Evolutionary conservation across 768 basidiomycete species (phyloP).

Genomic region (Lyophyllum atratum): DNA sequence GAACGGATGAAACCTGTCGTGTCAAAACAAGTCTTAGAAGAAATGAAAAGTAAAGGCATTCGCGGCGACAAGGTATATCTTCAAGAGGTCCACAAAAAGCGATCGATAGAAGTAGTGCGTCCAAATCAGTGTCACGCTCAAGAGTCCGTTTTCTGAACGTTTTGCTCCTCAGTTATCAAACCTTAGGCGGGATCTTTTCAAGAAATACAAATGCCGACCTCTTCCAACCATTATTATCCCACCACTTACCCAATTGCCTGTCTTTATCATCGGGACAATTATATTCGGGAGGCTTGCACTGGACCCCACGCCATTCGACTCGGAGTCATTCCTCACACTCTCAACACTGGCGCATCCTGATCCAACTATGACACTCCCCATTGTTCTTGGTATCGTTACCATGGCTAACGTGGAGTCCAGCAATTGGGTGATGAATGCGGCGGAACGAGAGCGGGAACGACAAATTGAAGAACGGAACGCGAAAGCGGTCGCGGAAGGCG

Average conservation of each 20-base stretch:
- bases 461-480: conserved; percentile 49
- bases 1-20: conserved; percentile 47
- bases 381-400: conserved; percentile 70
- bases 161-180: conserved; percentile 44
- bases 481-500: conserved; percentile 44
- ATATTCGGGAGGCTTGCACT: conserved; percentile 56
- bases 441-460: conserved; percentile 52
- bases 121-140: background rate
- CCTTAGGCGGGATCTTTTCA: conserved; percentile 61
- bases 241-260: conserved; percentile 66
- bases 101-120: conserved; percentile 51
- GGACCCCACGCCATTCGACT: conserved; percentile 68
- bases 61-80: conserved; percentile 56
- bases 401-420: conserved; percentile 81
- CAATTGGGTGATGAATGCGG: conserved; percentile 68
- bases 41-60: conserved; percentile 58
- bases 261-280: conserved; percentile 69
- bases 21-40: conserved; percentile 42
- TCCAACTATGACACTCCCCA: conserved; percentile 67
- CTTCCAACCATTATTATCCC: conserved; percentile 60
- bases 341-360: conserved; percentile 72
- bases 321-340: conserved; percentile 76
- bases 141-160: background rate
- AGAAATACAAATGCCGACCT: conserved; percentile 58
- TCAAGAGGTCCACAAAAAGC: conserved; percentile 46